phyloP scores from a whole-genome alignment of 148 eudicot genomes.

The Chenopodium berlandieri region DNA sequence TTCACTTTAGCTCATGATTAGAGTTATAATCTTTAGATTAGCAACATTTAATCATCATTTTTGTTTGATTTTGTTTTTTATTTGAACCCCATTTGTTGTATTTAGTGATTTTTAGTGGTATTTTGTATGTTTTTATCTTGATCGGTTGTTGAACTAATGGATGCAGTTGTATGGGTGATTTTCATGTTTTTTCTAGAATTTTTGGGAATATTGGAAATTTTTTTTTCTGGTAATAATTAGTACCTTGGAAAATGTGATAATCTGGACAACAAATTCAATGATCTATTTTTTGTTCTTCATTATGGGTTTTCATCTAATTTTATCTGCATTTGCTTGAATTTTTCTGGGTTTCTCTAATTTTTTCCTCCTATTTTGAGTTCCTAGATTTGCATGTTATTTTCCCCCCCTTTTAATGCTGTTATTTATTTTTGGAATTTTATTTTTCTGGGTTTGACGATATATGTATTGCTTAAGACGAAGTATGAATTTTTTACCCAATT shows the following conservation, averaged over 20 bases:
- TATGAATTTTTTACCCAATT: neutral
- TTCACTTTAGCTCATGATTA: neutral
- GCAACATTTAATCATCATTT: neutral
- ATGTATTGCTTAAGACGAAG: no score
- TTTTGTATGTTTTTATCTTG: neutral
- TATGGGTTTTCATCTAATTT: neutral
- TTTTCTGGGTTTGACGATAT: conserved; percentile 1
- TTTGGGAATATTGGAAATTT: conserved; percentile 2
- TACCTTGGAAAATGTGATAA: conserved; percentile 10
- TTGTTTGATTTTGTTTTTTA: neutral
- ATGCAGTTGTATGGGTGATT: conserved; percentile 17
- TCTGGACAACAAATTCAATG: conserved; percentile 10
- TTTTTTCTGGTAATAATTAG: conserved; percentile 5
- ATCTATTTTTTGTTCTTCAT: conserved; percentile 6
- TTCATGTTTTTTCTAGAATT: conserved; percentile 4
- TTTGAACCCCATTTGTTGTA: neutral
- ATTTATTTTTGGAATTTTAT: neutral
- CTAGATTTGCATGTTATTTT: conserved; percentile 30
- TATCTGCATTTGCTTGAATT: conserved; percentile 14
- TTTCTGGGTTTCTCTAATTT: neutral
- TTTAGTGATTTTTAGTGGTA: neutral
- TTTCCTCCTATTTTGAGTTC: conserved; percentile 6
- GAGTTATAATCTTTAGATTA: neutral
- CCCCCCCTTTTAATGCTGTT: no score
- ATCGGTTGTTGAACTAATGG: conserved; percentile 21